Evolutionary conservation across 2,329 filamentous ascomycete species (phyloP).

Genomic region (Colletotrichum sp.): DNA sequence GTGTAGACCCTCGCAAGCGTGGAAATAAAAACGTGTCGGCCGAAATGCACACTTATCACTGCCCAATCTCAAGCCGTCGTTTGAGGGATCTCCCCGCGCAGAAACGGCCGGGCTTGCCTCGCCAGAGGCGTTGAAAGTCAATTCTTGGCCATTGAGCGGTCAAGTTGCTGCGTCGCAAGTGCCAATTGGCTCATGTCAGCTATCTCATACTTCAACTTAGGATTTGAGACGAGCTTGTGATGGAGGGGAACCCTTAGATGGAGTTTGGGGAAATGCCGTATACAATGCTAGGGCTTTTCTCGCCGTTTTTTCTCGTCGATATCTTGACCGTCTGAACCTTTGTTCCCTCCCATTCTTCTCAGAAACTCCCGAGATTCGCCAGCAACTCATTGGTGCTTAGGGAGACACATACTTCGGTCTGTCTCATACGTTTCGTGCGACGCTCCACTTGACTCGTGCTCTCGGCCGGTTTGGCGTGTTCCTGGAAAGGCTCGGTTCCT

Average conservation of each 20-base stretch:
- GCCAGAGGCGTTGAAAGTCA: neutral
- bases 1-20: constrained; percentile 14
- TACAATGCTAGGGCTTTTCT: constrained; percentile 4
- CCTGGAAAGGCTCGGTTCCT: neutral
- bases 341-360: neutral
- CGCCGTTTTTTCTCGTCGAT: neutral
- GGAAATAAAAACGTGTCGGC: constrained; percentile 2
- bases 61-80: constrained; percentile 14
- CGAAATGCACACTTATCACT: constrained; percentile 20
- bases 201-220: neutral
- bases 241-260: neutral
- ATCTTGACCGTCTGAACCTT: constrained; percentile 12
- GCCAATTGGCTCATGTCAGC: constrained; percentile 18
- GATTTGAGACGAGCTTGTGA: constrained; percentile 2
- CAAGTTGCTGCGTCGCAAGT: constrained; percentile 3
- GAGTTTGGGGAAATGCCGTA: neutral
- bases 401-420: neutral
- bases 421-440: constrained; percentile 9
- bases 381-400: neutral
- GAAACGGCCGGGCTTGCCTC: constrained; percentile 2
- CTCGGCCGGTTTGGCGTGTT: neutral
- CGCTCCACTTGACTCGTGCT: neutral
- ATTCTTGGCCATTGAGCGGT: neutral
- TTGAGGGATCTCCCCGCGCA: constrained; percentile 17
- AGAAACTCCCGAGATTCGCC: neutral